Conservation (phyloP, 805 yeast genomes). For the Teunomyces cretensis region DNA sequence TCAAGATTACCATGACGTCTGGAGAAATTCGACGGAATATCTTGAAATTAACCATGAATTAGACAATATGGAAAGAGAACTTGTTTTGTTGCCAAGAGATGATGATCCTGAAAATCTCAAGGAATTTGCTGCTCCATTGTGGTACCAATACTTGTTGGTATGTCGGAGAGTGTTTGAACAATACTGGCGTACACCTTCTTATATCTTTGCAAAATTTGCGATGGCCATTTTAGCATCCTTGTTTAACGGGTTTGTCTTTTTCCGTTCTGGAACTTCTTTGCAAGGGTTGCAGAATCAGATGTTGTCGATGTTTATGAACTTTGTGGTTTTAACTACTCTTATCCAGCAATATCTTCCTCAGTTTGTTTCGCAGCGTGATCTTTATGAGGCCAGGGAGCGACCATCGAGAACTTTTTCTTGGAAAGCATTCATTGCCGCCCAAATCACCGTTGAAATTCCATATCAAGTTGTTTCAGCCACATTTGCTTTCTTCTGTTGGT, state of each 20-base stretch:
- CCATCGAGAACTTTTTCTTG: conserved; percentile 73
- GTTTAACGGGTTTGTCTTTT: conserved; percentile 17
- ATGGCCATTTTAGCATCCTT: conserved; percentile 12
- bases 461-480: conserved; percentile 57
- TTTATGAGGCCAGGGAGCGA: conserved; percentile 71
- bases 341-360: conserved; percentile 63
- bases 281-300: conserved; percentile 56
- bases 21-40: conserved; percentile 21
- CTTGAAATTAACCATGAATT: conserved; percentile 14
- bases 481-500: conserved; percentile 16
- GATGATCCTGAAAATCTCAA: conserved; percentile 9
- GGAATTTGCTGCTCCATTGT: conserved; percentile 10
- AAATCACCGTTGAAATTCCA: conserved; percentile 64
- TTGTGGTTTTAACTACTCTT: conserved; percentile 54
- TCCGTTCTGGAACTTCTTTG: conserved; percentile 14
- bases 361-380: conserved; percentile 54
- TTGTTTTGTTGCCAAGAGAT: conserved; percentile 13
- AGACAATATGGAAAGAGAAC: conserved; percentile 18
- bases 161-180: conserved; percentile 13
- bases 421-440: conserved; percentile 62
- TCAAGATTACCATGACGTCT: conserved; percentile 24
- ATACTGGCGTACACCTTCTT: conserved; percentile 33
- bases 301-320: conserved; percentile 71
- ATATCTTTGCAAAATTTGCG: conserved; percentile 14
- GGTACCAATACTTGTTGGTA: conserved; percentile 11